Evolutionary conservation across 352 stramenopile genomes (phyloP), one percentile per base, ranked within the genome.

Genomic region (Aphanomyces astaci): DNA sequence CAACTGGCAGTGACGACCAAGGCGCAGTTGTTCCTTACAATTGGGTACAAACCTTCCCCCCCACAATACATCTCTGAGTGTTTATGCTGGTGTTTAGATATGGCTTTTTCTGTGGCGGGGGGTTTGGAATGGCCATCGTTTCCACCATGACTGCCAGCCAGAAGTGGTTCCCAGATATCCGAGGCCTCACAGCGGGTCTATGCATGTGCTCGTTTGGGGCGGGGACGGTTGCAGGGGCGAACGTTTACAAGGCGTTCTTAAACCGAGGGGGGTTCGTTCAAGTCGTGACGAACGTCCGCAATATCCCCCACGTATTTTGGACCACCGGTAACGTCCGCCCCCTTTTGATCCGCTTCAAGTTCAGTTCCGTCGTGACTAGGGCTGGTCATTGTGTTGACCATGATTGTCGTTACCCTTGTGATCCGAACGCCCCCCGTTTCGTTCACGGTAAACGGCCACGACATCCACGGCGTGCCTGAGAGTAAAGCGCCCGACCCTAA

Each of bases 101-200:
- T 68, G 15, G 62, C 10, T 19, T 13, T 9, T 59, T 59, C 24
- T 68, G 46, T 22, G 62, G 62, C 27, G 17, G 22, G 17, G 43
- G 62, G 11, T 68, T 68, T 60, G 62, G 62, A 25, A n/a, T 36
- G 24, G 27, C 25, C 4, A 27, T 68, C 11, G 28, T 68, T 1
- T 10, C n/a, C 19, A 39, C 62, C 1, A 52, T 68, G 22, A 22
- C 62, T 15, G 55, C 43, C 32, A 28, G 43, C 0, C 62, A 68
- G n/a, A 68, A 68, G 45, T 68, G 62, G 62, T 68, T 59, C 30
- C 62, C 62, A 2, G 62, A 68, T 28, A 24, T 68, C n/a, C 39
- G 62, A 19, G 62, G 62, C 10, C 13, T 52, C 7, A 31, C 43
- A 9, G 15, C 24, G 13, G 59, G 57, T 22, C 9, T 59, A 17